Percentiles rank a stretch among this genome's conserved stretches.
Conservation (phyloP, 306 rosid genomes). For the Mucuna pruriens region DNA sequence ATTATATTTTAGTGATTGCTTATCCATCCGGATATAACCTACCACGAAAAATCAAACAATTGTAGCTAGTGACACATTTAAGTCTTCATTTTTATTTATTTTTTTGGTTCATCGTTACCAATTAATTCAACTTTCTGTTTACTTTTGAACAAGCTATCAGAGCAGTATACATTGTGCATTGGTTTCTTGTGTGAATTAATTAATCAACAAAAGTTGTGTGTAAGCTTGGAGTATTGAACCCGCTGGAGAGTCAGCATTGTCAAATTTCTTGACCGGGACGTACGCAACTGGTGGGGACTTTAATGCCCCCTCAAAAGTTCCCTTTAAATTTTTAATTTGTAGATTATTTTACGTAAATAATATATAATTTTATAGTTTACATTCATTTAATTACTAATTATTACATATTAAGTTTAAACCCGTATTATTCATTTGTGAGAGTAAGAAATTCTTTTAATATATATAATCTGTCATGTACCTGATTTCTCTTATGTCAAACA, state of each 20-base stretch:
- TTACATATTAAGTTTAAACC: too few species aligned
- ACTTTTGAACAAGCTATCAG: neutral
- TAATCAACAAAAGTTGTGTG: neutral
- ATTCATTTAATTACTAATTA: too few species aligned
- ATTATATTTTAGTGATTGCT: slow-evolving; percentile 1
- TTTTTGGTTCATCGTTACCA: neutral
- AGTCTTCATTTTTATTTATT: too few species aligned
- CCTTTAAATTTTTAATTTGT: too few species aligned
- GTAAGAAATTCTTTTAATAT: too few species aligned
- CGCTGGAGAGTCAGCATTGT: neutral
- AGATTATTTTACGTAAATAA: too few species aligned
- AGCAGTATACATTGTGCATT: neutral
- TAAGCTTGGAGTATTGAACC: neutral
- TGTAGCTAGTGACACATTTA: neutral
- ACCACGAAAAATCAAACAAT: neutral
- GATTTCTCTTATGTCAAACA: too few species aligned
- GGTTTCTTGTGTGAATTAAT: slow-evolving; percentile 21
- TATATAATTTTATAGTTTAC: too few species aligned
- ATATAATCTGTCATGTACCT: too few species aligned
- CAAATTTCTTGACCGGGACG: neutral
- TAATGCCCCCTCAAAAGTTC: too few species aligned
- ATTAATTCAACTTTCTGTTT: neutral
- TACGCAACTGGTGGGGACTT: too few species aligned
- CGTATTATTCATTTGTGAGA: too few species aligned
- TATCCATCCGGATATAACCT: neutral